These are phyloP conservation scores for Trichoderma koningii DNA, from an alignment of 2,329 filamentous ascomycete species.

Conservation along the genomic window DNA sequence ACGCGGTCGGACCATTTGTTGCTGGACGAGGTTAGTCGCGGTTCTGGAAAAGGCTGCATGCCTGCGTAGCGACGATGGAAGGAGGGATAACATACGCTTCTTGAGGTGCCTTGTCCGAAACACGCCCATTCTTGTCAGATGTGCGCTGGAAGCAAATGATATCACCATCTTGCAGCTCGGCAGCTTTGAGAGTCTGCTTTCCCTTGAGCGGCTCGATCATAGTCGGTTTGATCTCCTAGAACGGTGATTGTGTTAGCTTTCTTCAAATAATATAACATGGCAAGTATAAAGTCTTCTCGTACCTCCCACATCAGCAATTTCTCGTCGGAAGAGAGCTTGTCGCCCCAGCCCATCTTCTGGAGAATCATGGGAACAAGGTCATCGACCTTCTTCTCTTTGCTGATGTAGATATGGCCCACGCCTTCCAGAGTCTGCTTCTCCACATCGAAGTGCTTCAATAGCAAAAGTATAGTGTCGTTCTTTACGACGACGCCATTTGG, in stretches of 20 bases:
- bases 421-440: constrained; percentile 74
- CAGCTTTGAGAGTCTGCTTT: constrained; percentile 84
- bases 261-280: neutral
- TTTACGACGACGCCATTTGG: constrained; percentile 59
- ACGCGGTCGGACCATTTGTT: constrained; percentile 51
- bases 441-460: constrained; percentile 89
- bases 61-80: neutral
- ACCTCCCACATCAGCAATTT: constrained; percentile 76
- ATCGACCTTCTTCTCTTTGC: constrained; percentile 81
- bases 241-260: neutral
- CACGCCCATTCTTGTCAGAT: constrained; percentile 42
- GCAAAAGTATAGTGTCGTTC: constrained; percentile 73
- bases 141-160: constrained; percentile 90
- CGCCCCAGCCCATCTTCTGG: constrained; percentile 82
- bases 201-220: constrained; percentile 96
- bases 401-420: constrained; percentile 82
- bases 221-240: constrained; percentile 86
- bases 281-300: constrained; percentile 24
- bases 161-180: constrained; percentile 95
- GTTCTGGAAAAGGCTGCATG: neutral
- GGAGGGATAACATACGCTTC: constrained; percentile 37
- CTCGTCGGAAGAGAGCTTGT: constrained; percentile 66
- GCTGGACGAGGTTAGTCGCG: constrained; percentile 25
- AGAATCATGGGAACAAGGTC: constrained; percentile 79
- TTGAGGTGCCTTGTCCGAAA: constrained; percentile 36